Conservation (phyloP, 1,139 yeast species). For the Barnettozyma hawaiiensis region DNA sequence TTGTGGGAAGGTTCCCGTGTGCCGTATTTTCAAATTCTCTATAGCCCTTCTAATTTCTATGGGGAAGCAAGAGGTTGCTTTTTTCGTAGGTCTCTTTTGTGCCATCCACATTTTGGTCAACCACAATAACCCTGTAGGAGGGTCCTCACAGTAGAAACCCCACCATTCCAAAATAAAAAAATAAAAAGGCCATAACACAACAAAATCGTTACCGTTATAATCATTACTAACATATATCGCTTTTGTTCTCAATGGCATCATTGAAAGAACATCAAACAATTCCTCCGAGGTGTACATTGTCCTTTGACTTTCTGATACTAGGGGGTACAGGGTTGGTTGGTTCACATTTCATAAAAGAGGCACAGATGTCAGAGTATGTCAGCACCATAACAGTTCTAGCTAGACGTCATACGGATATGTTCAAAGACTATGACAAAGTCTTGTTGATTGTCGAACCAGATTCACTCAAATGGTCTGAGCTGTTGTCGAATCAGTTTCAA, state of each 20-base stretch:
- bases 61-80: too few species aligned
- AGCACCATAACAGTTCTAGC: conserved; percentile 42
- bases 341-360: conserved; percentile 14
- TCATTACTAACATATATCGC: too few species aligned
- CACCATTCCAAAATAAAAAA: neutral
- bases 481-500: conserved; percentile 1
- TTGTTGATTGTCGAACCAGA: conserved; percentile 12
- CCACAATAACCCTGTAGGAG: neutral
- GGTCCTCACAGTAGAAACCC: neutral
- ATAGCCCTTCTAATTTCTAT: neutral
- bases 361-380: conserved; percentile 10
- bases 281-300: neutral
- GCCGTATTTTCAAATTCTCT: neutral
- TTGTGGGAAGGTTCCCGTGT: too few species aligned
- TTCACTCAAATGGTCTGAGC: conserved; percentile 11
- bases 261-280: conserved; percentile 1
- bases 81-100: neutral
- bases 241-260: conserved; percentile 7
- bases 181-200: neutral
- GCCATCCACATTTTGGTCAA: conserved; percentile 1
- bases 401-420: conserved; percentile 5
- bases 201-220: too few species aligned
- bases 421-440: conserved; percentile 8
- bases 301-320: conserved; percentile 12
- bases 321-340: conserved; percentile 23